Evolutionary conservation across 768 basidiomycete genomes (phyloP), one percentile per base, ranked within the genome.

Genomic region (Favolaschia claudopus): DNA sequence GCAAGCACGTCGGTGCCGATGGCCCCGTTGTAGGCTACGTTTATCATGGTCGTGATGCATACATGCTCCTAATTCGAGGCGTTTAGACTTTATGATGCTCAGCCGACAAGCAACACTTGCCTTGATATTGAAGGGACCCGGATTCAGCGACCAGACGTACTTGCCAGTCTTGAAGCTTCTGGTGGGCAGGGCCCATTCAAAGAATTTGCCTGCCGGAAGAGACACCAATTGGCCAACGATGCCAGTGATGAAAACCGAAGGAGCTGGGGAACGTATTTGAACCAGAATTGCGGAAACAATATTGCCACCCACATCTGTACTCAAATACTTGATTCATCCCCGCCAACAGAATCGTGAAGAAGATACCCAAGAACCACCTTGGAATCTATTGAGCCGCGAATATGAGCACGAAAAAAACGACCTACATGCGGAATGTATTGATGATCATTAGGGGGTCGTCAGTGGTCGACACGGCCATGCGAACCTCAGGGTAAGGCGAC

Each of bases 401-500:
- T 38, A 44, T 25, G 43, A 7, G 31, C 19, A 13, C 9, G 20
- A 38, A 38, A 38, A 6, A 27, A 14, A 10, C 42, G 15, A 75
- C 80, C 59, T 45, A 85, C 85, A 88, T 85, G 68, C 92, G 83
- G 76, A 93, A 89, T 1, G 92, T 94, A 74, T 89, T 93, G 46
- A 89, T 89, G 3, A 86, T 86, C 77, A 94, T 91, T 9, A 77
- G 74, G 2, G 89, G 86, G 66, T 94, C 93, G 68, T 95, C 93
- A 15, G 87, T 77, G 62, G 87, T 93, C 8, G 91, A 79, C 7
- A 95, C 89, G 12, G 93, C 88, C 33, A 93, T 91, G 52, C 92
- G 86, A 37, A 95, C 93, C 78, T 95, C 93, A 1, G 93, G 87
- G 67, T 93, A 94, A 17, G 92, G 92, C 0, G 93, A 94, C 72